These are phyloP conservation scores for Stellera chamaejasme DNA, from an alignment of 345 rosid species.

Conservation along the genomic window DNA sequence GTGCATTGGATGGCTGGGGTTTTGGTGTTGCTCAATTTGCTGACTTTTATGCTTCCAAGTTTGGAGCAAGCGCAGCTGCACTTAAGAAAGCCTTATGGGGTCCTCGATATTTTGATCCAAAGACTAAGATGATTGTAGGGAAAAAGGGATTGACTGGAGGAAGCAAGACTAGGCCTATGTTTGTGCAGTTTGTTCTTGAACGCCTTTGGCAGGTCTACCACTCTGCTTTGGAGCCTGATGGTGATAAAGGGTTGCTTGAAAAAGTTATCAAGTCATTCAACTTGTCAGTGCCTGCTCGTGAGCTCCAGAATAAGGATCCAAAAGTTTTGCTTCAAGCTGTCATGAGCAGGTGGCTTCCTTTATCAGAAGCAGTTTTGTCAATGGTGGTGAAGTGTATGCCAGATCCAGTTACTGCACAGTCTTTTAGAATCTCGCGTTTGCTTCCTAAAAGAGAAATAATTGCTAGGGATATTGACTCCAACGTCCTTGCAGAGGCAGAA, in stretches of 20 bases:
- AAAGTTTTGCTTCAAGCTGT: constrained; percentile 74
- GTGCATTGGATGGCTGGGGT: constrained; percentile 97
- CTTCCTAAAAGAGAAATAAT: constrained; percentile 63
- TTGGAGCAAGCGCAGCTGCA: constrained; percentile 55
- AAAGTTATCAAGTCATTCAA: constrained; percentile 70
- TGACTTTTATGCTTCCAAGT: constrained; percentile 67
- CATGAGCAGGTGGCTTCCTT: constrained; percentile 91
- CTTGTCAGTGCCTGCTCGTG: constrained; percentile 66
- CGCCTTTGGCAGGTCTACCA: constrained; percentile 88
- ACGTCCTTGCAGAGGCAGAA: constrained; percentile 54
- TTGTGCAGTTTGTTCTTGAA: constrained; percentile 93
- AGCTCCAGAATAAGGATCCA: constrained; percentile 81
- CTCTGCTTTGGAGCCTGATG: constrained; percentile 61
- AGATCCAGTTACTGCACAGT: constrained; percentile 75
- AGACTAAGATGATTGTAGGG: constrained; percentile 81
- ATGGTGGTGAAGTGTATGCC: constrained; percentile 86
- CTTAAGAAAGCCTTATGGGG: constrained; percentile 89
- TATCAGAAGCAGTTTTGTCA: constrained; percentile 75
- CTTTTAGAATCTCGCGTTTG: constrained; percentile 55
- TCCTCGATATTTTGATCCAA: constrained; percentile 61
- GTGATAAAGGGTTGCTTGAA: constrained; percentile 48
- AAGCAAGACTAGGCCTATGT: constrained; percentile 78
- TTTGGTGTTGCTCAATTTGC: constrained; percentile 71
- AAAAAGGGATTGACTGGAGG: constrained; percentile 53
- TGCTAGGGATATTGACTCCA: constrained; percentile 30